Percentiles rank a stretch among this genome's conserved stretches.
Conservation (phyloP, 495 filamentous ascomycete species). For the Aspergillus bridgeri region DNA sequence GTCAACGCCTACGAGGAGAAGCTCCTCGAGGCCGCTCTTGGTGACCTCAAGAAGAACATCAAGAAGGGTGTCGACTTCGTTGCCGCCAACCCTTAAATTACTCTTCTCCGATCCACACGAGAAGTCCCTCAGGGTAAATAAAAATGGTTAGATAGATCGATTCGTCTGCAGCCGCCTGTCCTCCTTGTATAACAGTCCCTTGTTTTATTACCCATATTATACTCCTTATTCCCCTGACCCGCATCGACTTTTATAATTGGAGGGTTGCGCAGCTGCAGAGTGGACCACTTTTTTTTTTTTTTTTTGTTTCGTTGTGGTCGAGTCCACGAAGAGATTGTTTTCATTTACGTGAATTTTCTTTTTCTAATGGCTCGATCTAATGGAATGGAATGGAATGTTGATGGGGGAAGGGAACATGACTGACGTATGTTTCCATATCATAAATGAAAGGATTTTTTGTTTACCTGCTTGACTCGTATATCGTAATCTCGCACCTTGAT, state of each 20-base stretch:
- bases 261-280: conserved; percentile 14
- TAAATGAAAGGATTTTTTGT: not conserved
- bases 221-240: not conserved
- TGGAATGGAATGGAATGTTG: not conserved
- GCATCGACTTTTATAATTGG: conserved; percentile 6
- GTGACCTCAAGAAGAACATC: conserved; percentile 88
- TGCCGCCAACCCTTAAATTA: conserved; percentile 63
- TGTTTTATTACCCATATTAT: conserved; percentile 13
- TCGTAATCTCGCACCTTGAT: no score
- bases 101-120: not conserved
- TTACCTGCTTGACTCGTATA: not conserved
- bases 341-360: no score
- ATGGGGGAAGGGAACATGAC: conserved; percentile 8
- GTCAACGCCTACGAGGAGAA: conserved; percentile 81
- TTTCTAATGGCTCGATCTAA: not conserved
- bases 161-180: conserved; percentile 21
- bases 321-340: not conserved
- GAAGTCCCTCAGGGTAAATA: not conserved
- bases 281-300: not conserved
- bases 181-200: conserved; percentile 30
- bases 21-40: conserved; percentile 77
- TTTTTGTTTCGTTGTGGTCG: not conserved
- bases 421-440: not conserved
- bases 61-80: conserved; percentile 70
- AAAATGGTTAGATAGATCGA: conserved; percentile 17